phyloP scores from a whole-genome alignment of 495 filamentous ascomycete species.

The Penicillium fimorum region DNA sequence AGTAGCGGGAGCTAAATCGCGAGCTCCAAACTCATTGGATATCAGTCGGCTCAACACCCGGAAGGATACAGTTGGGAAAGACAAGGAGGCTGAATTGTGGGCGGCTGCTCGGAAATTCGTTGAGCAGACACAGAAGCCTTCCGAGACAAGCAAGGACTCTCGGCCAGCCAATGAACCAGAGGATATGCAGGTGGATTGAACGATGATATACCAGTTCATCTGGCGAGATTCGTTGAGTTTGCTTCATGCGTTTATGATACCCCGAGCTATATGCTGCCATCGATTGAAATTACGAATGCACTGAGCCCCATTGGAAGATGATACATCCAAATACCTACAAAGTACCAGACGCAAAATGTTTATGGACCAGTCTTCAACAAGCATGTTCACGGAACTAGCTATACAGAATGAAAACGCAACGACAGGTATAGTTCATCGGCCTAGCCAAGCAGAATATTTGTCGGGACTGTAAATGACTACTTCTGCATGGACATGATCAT shows the following conservation, averaged over 20 bases:
- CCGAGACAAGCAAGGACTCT: constrained; percentile 1
- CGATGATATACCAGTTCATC: not conserved
- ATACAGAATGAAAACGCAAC: constrained; percentile 20
- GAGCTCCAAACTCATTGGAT: constrained; percentile 53
- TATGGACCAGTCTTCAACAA: constrained; percentile 11
- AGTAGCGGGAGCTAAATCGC: constrained; percentile 18
- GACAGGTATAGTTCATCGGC: constrained; percentile 17
- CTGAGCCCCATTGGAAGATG: not conserved
- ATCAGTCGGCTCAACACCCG: constrained; percentile 83
- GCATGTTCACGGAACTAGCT: constrained; percentile 23
- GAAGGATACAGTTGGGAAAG: constrained; percentile 69
- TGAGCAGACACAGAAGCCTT: constrained; percentile 33
- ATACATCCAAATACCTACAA: not conserved
- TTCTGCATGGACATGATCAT: constrained; percentile 64
- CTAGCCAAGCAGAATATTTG: constrained; percentile 6
- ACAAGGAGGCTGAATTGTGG: constrained; percentile 80
- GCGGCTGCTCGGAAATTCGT: constrained; percentile 54
- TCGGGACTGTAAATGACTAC: constrained; percentile 23
- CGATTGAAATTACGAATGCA: constrained; percentile 6
- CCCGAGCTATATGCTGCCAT: constrained; percentile 16
- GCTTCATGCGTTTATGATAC: constrained; percentile 34
- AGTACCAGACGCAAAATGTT: not conserved
- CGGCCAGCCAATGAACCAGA: constrained; percentile 21
- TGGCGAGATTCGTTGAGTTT: not conserved
- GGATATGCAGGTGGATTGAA: constrained; percentile 41